phyloP scores from a whole-genome alignment of 2,329 filamentous ascomycete genomes.

The Penicillium griseofulvum region DNA sequence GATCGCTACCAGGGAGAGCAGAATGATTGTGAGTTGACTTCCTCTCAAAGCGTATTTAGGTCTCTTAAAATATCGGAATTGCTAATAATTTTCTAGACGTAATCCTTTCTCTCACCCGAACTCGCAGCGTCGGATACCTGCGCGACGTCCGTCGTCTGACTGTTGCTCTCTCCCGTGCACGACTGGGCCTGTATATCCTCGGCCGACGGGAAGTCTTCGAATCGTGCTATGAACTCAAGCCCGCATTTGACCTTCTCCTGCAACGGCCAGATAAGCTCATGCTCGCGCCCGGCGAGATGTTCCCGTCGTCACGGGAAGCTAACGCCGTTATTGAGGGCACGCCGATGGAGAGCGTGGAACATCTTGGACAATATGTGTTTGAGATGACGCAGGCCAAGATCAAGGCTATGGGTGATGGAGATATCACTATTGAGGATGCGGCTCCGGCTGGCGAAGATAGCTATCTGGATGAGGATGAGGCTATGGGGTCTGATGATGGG shows the following conservation, averaged over 20 bases:
- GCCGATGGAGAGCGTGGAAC: slow-evolving; percentile 86
- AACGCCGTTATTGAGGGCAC: slow-evolving; percentile 54
- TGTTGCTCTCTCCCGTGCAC: slow-evolving; percentile 87
- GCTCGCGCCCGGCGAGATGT: slow-evolving; percentile 83
- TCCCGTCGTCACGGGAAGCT: slow-evolving; percentile 61
- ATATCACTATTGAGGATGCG: slow-evolving; percentile 37
- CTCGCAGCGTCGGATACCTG: slow-evolving; percentile 84
- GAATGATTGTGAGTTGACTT: slow-evolving; percentile 77
- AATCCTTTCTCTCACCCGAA: slow-evolving; percentile 88
- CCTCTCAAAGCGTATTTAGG: neutral
- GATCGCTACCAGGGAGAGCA: slow-evolving; percentile 99
- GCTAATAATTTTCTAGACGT: slow-evolving; percentile 61
- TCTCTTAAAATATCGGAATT: neutral
- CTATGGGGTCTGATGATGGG: slow-evolving; percentile 30
- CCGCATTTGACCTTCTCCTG: slow-evolving; percentile 78
- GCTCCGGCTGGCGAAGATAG: slow-evolving; percentile 31
- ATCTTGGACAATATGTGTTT: slow-evolving; percentile 91
- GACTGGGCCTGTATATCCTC: slow-evolving; percentile 87
- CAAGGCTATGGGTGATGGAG: slow-evolving; percentile 53
- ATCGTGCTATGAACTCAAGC: slow-evolving; percentile 78
- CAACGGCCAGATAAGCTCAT: slow-evolving; percentile 75
- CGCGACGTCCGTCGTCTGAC: slow-evolving; percentile 91
- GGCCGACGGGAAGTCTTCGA: slow-evolving; percentile 87
- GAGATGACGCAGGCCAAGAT: slow-evolving; percentile 84
- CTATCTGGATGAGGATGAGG: slow-evolving; percentile 35